Evolutionary conservation across 345 rosid species (phyloP).

Genomic region (Erysimum cheiranthoides): DNA sequence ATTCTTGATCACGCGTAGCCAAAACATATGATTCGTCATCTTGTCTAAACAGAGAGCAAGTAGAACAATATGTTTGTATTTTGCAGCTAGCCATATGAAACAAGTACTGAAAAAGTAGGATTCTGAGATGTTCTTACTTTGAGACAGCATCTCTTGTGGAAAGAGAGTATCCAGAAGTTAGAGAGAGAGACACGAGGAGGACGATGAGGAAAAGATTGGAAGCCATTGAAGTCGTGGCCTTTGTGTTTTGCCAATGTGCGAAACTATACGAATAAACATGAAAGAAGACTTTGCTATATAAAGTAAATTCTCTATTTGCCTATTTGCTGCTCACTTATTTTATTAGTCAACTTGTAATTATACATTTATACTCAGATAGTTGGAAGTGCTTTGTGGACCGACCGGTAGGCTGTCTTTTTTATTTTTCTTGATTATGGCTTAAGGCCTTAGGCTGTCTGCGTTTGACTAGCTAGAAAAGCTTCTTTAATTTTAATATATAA

Average conservation of each 20-base stretch:
- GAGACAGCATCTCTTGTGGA: constrained; percentile 15
- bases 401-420: neutral
- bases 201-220: constrained; percentile 17
- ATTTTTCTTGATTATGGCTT: neutral
- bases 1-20: constrained; percentile 16
- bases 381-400: constrained; percentile 13
- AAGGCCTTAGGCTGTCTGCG: neutral
- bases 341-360: constrained; percentile 11
- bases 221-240: constrained; percentile 17
- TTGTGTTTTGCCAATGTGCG: constrained; percentile 21
- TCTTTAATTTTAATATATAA: neutral
- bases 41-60: constrained; percentile 24
- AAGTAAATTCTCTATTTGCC: neutral
- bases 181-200: constrained; percentile 12
- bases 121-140: constrained; percentile 20
- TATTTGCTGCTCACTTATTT: neutral
- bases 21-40: constrained; percentile 15
- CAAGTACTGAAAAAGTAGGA: neutral
- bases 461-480: constrained; percentile 29
- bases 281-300: neutral
- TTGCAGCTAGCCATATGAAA: neutral
- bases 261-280: constrained; percentile 3
- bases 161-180: constrained; percentile 7
- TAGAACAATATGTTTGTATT: neutral
- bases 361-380: neutral